Percentiles rank a stretch among this genome's conserved stretches.
Conservation (phyloP, 352 stramenopile species). For the Pythium myriotylum region DNA sequence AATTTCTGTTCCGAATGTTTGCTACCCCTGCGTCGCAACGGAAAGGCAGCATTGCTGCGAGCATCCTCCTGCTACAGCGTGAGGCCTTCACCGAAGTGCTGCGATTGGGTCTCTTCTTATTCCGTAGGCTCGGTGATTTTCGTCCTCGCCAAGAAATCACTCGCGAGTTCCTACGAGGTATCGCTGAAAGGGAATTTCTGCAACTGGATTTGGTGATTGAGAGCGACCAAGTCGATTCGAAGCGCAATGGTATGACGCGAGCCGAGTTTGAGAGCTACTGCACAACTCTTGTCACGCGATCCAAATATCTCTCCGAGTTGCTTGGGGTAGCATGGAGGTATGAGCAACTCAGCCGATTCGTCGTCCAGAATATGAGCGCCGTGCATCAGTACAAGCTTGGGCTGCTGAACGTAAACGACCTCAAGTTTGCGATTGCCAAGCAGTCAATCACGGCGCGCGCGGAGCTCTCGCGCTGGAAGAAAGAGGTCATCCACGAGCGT, state of each 20-base stretch:
- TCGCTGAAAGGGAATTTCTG: conserved; percentile 70
- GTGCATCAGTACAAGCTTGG: conserved; percentile 89
- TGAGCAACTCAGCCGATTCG: conserved; percentile 78
- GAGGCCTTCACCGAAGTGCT: conserved; percentile 57
- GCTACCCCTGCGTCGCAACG: conserved; percentile 17
- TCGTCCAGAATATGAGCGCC: conserved; percentile 84
- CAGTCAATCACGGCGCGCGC: conserved; percentile 51
- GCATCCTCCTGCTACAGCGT: conserved; percentile 42
- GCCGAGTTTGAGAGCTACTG: conserved; percentile 82
- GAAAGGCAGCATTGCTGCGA: conserved; percentile 12
- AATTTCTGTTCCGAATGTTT: conserved; percentile 81
- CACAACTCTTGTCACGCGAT: conserved; percentile 47
- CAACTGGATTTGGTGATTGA: conserved; percentile 41
- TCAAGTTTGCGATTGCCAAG: conserved; percentile 80
- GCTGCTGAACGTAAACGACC: conserved; percentile 85
- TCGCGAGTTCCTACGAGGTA: conserved; percentile 39
- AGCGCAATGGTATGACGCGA: conserved; percentile 65
- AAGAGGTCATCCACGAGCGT: conserved; percentile 83
- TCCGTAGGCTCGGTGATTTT: conserved; percentile 62
- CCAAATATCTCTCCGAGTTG: conserved; percentile 70
- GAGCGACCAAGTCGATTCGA: background rate
- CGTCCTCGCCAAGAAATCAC: conserved; percentile 40
- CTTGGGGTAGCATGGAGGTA: conserved; percentile 73
- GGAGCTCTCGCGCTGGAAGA: conserved; percentile 67
- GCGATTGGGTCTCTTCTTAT: conserved; percentile 50